phyloP scores from a whole-genome alignment of 805 yeast genomes.

The Priceomyces carsonii region DNA sequence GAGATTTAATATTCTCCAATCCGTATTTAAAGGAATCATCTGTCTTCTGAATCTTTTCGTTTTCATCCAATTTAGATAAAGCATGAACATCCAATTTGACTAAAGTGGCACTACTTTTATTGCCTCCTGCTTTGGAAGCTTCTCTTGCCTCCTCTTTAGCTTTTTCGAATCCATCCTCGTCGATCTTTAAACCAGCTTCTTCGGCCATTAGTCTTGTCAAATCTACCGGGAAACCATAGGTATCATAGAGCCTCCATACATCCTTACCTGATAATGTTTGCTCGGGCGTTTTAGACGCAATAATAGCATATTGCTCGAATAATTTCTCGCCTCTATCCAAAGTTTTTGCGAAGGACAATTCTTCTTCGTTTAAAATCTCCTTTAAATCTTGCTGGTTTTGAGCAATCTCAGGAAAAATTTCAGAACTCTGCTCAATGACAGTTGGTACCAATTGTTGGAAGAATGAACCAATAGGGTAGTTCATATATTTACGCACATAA shows the following conservation, averaged over 20 bases:
- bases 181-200: constrained; percentile 91
- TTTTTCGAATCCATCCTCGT: constrained; percentile 87
- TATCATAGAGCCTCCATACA: constrained; percentile 98
- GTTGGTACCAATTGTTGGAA: constrained; percentile 93
- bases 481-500: constrained; percentile 93
- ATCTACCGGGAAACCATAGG: constrained; percentile 99
- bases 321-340: constrained; percentile 97
- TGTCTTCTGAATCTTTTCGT: constrained; percentile 68
- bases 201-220: constrained; percentile 98
- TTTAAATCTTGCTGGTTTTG: constrained; percentile 71
- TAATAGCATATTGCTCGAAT: constrained; percentile 88
- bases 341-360: constrained; percentile 90
- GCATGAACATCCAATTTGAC: constrained; percentile 92
- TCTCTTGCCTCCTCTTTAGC: constrained; percentile 89
- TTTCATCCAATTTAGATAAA: constrained; percentile 65
- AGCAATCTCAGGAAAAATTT: constrained; percentile 88
- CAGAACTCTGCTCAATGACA: constrained; percentile 81
- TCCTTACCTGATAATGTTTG: constrained; percentile 87
- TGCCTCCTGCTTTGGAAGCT: constrained; percentile 90
- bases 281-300: constrained; percentile 72
- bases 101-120: constrained; percentile 53
- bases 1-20: constrained; percentile 65
- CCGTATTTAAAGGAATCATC: constrained; percentile 82
- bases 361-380: constrained; percentile 95
- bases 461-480: constrained; percentile 92